phyloP scores from a whole-genome alignment of 164 flowering plant species.

The Akebia trifoliata region DNA sequence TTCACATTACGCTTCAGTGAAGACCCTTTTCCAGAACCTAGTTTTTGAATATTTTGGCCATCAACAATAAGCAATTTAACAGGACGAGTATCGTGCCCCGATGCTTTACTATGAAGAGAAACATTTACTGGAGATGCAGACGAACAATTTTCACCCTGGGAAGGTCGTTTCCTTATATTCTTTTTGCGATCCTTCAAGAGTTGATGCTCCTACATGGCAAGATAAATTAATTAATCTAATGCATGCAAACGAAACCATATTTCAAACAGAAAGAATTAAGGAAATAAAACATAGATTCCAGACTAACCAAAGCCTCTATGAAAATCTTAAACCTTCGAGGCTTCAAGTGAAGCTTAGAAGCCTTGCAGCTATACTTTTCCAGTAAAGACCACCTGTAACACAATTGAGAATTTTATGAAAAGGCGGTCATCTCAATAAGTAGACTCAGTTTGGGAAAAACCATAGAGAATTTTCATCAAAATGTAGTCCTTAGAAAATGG shows the following conservation, averaged over 20 bases:
- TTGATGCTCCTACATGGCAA: slow-evolving; percentile 79
- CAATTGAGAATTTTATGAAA: slow-evolving; percentile 6
- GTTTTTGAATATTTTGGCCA: slow-evolving; percentile 58
- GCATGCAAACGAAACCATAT: slow-evolving; percentile 6
- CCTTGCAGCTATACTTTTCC: slow-evolving; percentile 94
- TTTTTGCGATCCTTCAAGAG: slow-evolving; percentile 88
- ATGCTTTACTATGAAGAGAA: slow-evolving; percentile 41
- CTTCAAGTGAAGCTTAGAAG: slow-evolving; percentile 93
- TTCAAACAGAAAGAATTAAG: background rate
- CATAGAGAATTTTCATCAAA: background rate
- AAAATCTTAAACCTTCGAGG: slow-evolving; percentile 91
- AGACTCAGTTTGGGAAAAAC: background rate
- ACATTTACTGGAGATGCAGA: slow-evolving; percentile 31
- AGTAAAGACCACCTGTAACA: slow-evolving; percentile 88
- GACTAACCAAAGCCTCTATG: slow-evolving; percentile 86
- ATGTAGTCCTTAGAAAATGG: too few relatives aligned
- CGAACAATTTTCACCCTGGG: slow-evolving; percentile 45
- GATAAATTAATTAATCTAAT: slow-evolving; percentile 19
- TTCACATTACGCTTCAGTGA: slow-evolving; percentile 48
- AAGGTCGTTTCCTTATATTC: slow-evolving; percentile 48
- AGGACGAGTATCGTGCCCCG: slow-evolving; percentile 46
- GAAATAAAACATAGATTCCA: slow-evolving; percentile 1
- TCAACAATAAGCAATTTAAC: slow-evolving; percentile 59
- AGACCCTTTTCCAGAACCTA: slow-evolving; percentile 59
- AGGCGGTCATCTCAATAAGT: too few relatives aligned